These are phyloP conservation scores for Epicoccum sorghinum DNA, from an alignment of 2,329 filamentous ascomycete genomes.

Conservation along the genomic window DNA sequence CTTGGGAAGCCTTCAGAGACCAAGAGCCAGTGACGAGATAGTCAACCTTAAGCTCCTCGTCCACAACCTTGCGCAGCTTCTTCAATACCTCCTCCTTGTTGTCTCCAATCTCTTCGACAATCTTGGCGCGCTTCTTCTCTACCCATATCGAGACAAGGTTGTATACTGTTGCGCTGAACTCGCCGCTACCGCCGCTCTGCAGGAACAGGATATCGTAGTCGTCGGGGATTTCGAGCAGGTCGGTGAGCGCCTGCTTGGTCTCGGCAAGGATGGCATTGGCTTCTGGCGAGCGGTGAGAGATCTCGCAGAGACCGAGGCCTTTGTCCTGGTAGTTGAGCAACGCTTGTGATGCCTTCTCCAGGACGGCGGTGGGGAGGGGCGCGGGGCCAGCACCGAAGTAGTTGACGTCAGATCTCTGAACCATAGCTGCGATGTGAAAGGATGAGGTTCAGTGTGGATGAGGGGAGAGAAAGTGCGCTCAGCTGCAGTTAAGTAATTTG, in stretches of 20 bases:
- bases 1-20: slow-evolving; percentile 87
- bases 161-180: slow-evolving; percentile 84
- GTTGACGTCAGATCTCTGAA: slow-evolving; percentile 73
- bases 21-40: slow-evolving; percentile 91
- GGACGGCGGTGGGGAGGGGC: slow-evolving; percentile 78
- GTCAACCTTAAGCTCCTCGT: slow-evolving; percentile 78
- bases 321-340: slow-evolving; percentile 82
- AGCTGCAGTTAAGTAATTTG: slow-evolving; percentile 6
- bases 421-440: slow-evolving; percentile 58
- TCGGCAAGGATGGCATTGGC: slow-evolving; percentile 80
- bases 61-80: slow-evolving; percentile 68
- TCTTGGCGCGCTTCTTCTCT: slow-evolving; percentile 66
- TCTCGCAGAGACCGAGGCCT: slow-evolving; percentile 86
- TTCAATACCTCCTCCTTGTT: slow-evolving; percentile 64
- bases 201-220: slow-evolving; percentile 90
- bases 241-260: slow-evolving; percentile 74
- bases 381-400: slow-evolving; percentile 94
- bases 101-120: slow-evolving; percentile 61
- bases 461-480: slow-evolving; percentile 6
- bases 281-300: slow-evolving; percentile 82
- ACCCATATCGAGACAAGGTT: slow-evolving; percentile 88
- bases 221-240: slow-evolving; percentile 79
- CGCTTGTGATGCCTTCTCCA: slow-evolving; percentile 76
- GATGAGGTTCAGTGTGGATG: slow-evolving; percentile 3
- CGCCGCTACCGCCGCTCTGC: slow-evolving; percentile 82